Evolutionary conservation across 148 eudicot species (phyloP).

Genomic region (Rhododendron mucronatum): DNA sequence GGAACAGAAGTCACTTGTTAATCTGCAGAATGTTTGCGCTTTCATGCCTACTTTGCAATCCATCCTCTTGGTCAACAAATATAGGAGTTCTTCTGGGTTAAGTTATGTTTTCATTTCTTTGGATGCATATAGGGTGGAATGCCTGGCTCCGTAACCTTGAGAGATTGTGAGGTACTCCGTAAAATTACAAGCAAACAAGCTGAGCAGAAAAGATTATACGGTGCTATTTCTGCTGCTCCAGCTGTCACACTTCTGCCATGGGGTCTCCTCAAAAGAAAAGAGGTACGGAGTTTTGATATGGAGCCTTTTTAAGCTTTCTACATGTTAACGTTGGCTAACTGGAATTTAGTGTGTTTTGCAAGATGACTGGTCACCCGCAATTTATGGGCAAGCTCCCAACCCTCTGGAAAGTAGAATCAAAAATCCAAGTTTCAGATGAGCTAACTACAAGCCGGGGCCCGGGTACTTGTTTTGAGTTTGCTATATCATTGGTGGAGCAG

Average conservation of each 20-base stretch:
- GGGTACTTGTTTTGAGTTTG: slow-evolving; percentile 81
- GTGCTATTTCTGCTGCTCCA: slow-evolving; percentile 97
- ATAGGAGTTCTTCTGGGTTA: neutral
- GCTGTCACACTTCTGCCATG: slow-evolving; percentile 93
- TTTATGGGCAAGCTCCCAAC: slow-evolving; percentile 72
- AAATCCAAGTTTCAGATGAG: slow-evolving; percentile 75
- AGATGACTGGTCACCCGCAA: slow-evolving; percentile 95
- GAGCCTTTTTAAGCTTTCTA: slow-evolving; percentile 4
- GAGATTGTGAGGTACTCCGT: slow-evolving; percentile 74
- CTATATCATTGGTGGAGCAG: slow-evolving; percentile 68
- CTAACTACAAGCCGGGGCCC: slow-evolving; percentile 98
- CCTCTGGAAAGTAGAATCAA: slow-evolving; percentile 78
- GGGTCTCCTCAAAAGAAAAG: slow-evolving; percentile 79
- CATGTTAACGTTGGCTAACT: slow-evolving; percentile 19
- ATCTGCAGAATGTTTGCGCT: neutral
- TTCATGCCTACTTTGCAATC: neutral
- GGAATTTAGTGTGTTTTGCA: slow-evolving; percentile 27
- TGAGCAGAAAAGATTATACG: slow-evolving; percentile 71
- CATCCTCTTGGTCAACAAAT: neutral
- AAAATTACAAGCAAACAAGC: slow-evolving; percentile 73
- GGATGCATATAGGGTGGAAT: slow-evolving; percentile 71
- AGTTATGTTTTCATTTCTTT: neutral
- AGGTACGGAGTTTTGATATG: slow-evolving; percentile 30
- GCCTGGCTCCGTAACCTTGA: slow-evolving; percentile 90
- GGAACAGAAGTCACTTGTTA: neutral